A percentile compares a stretch with the other conserved stretches of the same genome.
Conservation (phyloP, 2,329 filamentous ascomycete genomes). For the Pezicula carpinea region DNA sequence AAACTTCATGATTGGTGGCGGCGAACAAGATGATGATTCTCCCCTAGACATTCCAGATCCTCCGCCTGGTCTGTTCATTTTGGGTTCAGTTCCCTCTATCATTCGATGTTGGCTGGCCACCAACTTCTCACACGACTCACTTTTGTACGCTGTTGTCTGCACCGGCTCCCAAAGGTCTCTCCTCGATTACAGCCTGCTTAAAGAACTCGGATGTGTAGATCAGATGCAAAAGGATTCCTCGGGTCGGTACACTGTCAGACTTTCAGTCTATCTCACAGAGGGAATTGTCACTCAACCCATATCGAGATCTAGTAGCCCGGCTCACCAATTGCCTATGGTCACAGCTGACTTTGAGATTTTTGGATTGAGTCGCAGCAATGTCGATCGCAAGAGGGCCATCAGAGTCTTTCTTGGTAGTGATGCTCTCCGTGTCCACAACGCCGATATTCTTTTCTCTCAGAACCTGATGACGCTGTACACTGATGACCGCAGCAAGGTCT, state of each 20-base stretch:
- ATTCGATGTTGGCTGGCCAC: constrained; percentile 93
- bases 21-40: constrained; percentile 56
- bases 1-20: constrained; percentile 54
- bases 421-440: constrained; percentile 77
- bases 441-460: constrained; percentile 86
- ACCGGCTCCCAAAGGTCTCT: constrained; percentile 85
- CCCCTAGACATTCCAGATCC: constrained; percentile 69
- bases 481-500: constrained; percentile 79
- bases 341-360: constrained; percentile 73
- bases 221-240: constrained; percentile 62
- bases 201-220: constrained; percentile 66
- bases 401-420: constrained; percentile 90
- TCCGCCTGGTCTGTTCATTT: constrained; percentile 76
- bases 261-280: constrained; percentile 86
- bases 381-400: constrained; percentile 57
- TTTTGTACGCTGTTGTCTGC: constrained; percentile 89
- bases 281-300: constrained; percentile 76
- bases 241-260: constrained; percentile 63
- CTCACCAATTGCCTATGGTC: constrained; percentile 76
- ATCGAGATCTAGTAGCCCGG: constrained; percentile 67
- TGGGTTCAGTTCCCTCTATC: constrained; percentile 88
- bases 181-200: constrained; percentile 71
- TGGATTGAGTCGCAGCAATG: constrained; percentile 46
- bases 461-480: constrained; percentile 86
- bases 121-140: constrained; percentile 81